phyloP scores from a whole-genome alignment of 768 basidiomycete species.

The Pholiota microspora region DNA sequence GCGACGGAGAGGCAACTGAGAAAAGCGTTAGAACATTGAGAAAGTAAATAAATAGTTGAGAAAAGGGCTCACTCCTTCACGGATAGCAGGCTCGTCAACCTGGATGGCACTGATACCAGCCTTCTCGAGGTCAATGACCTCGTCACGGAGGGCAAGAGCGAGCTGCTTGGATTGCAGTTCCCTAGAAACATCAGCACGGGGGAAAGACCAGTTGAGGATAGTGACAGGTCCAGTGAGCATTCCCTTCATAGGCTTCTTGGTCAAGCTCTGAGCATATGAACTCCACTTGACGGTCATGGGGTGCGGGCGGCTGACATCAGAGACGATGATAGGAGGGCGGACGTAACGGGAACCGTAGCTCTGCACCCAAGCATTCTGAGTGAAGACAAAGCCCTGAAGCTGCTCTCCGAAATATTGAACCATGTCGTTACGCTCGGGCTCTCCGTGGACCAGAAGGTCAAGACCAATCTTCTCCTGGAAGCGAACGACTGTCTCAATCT shows the following conservation, averaged over 20 bases:
- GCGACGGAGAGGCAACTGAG: constrained; percentile 92
- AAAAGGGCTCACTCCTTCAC: constrained; percentile 79
- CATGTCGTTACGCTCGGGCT: constrained; percentile 99
- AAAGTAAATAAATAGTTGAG: background rate
- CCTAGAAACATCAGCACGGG: constrained; percentile 94
- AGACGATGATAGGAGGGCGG: constrained; percentile 97
- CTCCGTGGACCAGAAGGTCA: constrained; percentile 97
- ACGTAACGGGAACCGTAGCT: constrained; percentile 99
- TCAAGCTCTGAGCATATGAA: constrained; percentile 92
- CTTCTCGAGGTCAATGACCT: constrained; percentile 95
- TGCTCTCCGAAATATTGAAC: constrained; percentile 99
- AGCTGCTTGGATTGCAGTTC: constrained; percentile 98
- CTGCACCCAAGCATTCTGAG: constrained; percentile 99
- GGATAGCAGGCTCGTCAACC: constrained; percentile 99
- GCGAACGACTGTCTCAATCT: constrained; percentile 87
- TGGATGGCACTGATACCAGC: constrained; percentile 98
- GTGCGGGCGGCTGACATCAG: constrained; percentile 88
- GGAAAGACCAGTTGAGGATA: constrained; percentile 99
- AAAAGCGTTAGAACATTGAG: constrained; percentile 13
- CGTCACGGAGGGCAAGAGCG: constrained; percentile 96
- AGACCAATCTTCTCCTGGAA: constrained; percentile 98
- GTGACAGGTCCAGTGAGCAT: constrained; percentile 99
- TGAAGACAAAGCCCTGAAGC: constrained; percentile 94
- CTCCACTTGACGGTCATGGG: constrained; percentile 99
- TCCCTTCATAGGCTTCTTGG: constrained; percentile 96